Conservation (phyloP, 2,329 filamentous ascomycete species). For the Thielaviopsis punctulata region DNA sequence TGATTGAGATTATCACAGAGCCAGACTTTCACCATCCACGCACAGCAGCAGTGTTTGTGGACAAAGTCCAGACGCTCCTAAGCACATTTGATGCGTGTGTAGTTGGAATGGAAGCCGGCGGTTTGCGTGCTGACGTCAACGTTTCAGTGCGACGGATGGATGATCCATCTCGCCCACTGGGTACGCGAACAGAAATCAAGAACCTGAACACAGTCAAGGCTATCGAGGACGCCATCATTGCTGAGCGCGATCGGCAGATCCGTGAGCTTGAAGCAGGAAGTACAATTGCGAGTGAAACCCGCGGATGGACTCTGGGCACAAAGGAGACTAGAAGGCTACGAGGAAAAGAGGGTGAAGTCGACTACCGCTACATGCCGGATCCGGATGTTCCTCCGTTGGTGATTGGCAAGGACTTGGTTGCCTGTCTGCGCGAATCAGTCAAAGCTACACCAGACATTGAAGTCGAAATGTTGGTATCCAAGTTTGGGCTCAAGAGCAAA, state of each 20-base stretch:
- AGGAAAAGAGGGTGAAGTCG: conserved; percentile 90
- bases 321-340: conserved; percentile 66
- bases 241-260: conserved; percentile 82
- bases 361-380: conserved; percentile 98
- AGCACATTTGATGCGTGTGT: conserved; percentile 71
- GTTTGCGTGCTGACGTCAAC: conserved; percentile 84
- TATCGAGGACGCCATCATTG: conserved; percentile 83
- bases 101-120: conserved; percentile 83
- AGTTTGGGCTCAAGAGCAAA: conserved; percentile 56
- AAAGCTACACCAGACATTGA: conserved; percentile 58
- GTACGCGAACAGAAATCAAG: conserved; percentile 91
- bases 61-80: conserved; percentile 72
- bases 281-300: conserved; percentile 64
- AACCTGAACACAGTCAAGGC: conserved; percentile 91
- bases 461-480: conserved; percentile 39
- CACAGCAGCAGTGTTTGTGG: conserved; percentile 74
- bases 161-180: conserved; percentile 30
- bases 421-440: conserved; percentile 42
- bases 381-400: conserved; percentile 71
- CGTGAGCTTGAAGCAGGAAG: conserved; percentile 59
- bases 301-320: conserved; percentile 78
- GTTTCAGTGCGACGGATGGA: conserved; percentile 59
- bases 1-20: conserved; percentile 88
- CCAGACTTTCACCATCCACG: conserved; percentile 76
- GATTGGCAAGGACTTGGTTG: conserved; percentile 53